A percentile compares a stretch with the other conserved stretches of the same genome.
These are phyloP conservation scores for Sanghuangporus sanghuang DNA, from an alignment of 1,284 basidiomycete species.

Conservation along the genomic window DNA sequence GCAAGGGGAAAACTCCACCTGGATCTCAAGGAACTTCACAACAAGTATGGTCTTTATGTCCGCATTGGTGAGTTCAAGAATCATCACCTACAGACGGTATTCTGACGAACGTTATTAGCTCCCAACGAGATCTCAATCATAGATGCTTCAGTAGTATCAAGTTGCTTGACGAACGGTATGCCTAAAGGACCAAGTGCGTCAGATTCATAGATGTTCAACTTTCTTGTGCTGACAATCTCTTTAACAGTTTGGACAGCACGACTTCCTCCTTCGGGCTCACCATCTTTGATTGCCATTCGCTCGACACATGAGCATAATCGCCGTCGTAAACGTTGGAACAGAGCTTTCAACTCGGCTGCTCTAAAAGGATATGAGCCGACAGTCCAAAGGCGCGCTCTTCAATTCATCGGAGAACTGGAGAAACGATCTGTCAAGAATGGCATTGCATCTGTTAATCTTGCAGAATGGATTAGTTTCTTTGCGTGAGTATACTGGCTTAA, in stretches of 20 bases:
- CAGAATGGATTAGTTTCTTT: slow-evolving; percentile 33
- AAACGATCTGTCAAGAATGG: slow-evolving; percentile 3
- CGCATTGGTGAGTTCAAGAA: slow-evolving; percentile 19
- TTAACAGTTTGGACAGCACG: slow-evolving; percentile 16
- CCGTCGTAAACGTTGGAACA: slow-evolving; percentile 37
- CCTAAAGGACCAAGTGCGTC: slow-evolving; percentile 30
- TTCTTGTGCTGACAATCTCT: slow-evolving; percentile 29
- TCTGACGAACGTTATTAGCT: slow-evolving; percentile 19
- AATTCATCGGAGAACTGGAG: slow-evolving; percentile 30
- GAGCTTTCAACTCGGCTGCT: slow-evolving; percentile 33
- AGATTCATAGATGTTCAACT: slow-evolving; percentile 24
- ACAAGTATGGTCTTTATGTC: slow-evolving; percentile 19
- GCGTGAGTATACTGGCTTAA: slow-evolving; percentile 21
- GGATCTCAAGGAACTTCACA: slow-evolving; percentile 15
- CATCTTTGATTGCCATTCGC: slow-evolving; percentile 19
- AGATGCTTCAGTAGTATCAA: slow-evolving; percentile 25
- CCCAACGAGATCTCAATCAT: slow-evolving; percentile 32
- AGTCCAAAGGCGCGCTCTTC: slow-evolving; percentile 27
- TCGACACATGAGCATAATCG: slow-evolving; percentile 33
- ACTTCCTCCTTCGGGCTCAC: not conserved
- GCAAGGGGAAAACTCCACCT: slow-evolving; percentile 8
- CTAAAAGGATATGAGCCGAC: slow-evolving; percentile 35
- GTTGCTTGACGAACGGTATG: slow-evolving; percentile 27
- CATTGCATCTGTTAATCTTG: slow-evolving; percentile 25
- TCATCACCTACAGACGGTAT: not conserved